Conservation (phyloP, 352 stramenopile genomes). For the Pythium vanterpoolii region DNA sequence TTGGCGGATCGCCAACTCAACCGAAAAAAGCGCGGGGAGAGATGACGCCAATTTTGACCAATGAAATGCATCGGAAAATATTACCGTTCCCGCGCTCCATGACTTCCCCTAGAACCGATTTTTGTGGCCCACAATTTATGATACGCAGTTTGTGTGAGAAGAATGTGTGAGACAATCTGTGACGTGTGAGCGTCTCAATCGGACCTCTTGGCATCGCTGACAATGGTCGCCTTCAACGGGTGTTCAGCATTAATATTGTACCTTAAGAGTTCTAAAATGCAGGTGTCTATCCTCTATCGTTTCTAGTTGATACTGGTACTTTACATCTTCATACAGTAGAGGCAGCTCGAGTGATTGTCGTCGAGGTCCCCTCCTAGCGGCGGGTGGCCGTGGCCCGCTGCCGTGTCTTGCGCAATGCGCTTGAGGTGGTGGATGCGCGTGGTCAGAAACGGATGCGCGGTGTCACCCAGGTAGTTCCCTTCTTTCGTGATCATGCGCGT, state of each 20-base stretch:
- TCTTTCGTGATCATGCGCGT: constrained; percentile 71
- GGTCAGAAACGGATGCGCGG: constrained; percentile 69
- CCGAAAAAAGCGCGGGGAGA: constrained; percentile 12
- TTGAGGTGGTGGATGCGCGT: constrained; percentile 67
- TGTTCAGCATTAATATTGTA: not conserved
- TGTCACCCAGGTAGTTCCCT: constrained; percentile 83
- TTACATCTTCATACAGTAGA: constrained; percentile 31
- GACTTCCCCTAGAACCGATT: not conserved
- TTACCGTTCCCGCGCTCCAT: constrained; percentile 3
- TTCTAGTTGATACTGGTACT: not conserved
- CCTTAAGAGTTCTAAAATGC: constrained; percentile 3
- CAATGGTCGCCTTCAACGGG: not conserved
- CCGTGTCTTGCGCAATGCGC: constrained; percentile 31
- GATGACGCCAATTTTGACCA: constrained; percentile 5
- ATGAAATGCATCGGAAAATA: not conserved
- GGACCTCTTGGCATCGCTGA: not conserved
- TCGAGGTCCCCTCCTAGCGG: not conserved
- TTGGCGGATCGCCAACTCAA: constrained; percentile 16
- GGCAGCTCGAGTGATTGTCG: constrained; percentile 23
- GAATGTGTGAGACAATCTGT: not conserved
- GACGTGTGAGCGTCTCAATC: not conserved
- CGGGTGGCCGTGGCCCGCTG: constrained; percentile 9
- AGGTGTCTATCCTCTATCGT: constrained; percentile 11
- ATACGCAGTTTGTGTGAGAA: not conserved
- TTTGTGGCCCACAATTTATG: not conserved